Conservation (phyloP, 495 filamentous ascomycete genomes). For the Sporormia fimetaria region DNA sequence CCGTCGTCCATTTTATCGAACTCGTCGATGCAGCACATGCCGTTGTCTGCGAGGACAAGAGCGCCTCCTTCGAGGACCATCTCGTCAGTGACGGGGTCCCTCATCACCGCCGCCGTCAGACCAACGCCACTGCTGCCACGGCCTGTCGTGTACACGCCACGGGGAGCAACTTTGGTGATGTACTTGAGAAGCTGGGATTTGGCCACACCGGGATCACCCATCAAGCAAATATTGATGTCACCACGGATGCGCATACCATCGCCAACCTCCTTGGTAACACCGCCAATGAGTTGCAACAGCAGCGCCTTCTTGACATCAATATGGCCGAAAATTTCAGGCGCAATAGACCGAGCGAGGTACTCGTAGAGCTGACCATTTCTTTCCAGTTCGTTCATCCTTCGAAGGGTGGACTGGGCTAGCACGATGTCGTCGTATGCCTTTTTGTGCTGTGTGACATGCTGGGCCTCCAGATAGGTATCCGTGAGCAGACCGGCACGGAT, state of each 20-base stretch:
- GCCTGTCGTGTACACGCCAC: slow-evolving; percentile 95
- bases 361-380: slow-evolving; percentile 87
- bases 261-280: slow-evolving; percentile 93
- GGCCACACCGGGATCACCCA: slow-evolving; percentile 98
- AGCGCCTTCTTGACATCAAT: slow-evolving; percentile 96
- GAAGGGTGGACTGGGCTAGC: slow-evolving; percentile 61
- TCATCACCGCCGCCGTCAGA: slow-evolving; percentile 96
- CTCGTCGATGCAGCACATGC: slow-evolving; percentile 98
- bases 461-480: slow-evolving; percentile 93
- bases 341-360: slow-evolving; percentile 85
- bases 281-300: slow-evolving; percentile 84
- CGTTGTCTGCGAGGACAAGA: slow-evolving; percentile 90
- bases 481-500: slow-evolving; percentile 90
- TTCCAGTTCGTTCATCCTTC: slow-evolving; percentile 69
- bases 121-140: slow-evolving; percentile 93
- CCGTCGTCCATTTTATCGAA: slow-evolving; percentile 99
- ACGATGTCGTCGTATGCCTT: slow-evolving; percentile 86
- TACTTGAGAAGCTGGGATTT: slow-evolving; percentile 97
- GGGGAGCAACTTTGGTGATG: slow-evolving; percentile 93
- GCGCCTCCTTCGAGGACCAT: slow-evolving; percentile 98
- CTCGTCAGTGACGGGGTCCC: slow-evolving; percentile 94
- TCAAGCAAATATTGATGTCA: slow-evolving; percentile 96
- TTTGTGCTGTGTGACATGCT: slow-evolving; percentile 89
- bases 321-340: slow-evolving; percentile 94
- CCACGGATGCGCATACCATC: slow-evolving; percentile 98